Base-by-base conservation (phyloP, 2,329 filamentous ascomycete genomes). In the Aspergillus sp. region DNA sequence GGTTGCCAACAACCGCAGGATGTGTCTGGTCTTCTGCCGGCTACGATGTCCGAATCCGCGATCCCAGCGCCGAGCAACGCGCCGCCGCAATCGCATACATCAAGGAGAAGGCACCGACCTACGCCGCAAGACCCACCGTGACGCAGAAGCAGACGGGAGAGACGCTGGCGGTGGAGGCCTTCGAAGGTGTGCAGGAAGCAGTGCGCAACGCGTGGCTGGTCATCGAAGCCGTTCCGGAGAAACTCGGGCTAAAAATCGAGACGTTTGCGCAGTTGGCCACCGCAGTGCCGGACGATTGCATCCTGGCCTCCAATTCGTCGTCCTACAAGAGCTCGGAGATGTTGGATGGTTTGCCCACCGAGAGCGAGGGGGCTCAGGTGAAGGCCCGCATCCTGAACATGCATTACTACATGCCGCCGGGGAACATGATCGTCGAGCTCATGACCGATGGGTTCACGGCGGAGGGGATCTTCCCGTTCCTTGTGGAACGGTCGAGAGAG, bases 191-290 rank as follows among this genome's bases (percentile, higher is more conserved):
- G 2, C 36, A 53, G 5, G 31, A 43, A 0, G 64, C 69, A 0
- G 61, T 74, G 4, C 32, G 47, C 1, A 50, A 66, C 20, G 63
- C 69, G 2, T 75, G 67, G 71, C 55, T 73, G 4, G 64, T 72
- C n/a, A 61, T 73, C 36, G 71, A 72, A 47, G 68, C 63, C 10
- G 62, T 74, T 0, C 71, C 69, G 0, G 72, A 73, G 44, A 65
- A 59, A 33, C 53, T 71, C 7, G 44, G 58, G 5, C 43, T 71
- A 19, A 75, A 74, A 51, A 63, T 66, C 10, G 53, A 56, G 8
- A 67, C 62, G 0, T 68, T 73, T 36, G 64, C 53, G 2, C 55
- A 68, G 3, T 52, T 74, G 6, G 68, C 69, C n/a, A 41, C 41
- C 5, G 24, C 56, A 5, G 57, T 66, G 0, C 60, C 63, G 0